Base-by-base conservation (phyloP, 371 early-diverging fungal species). In the Mucor racemosus region DNA sequence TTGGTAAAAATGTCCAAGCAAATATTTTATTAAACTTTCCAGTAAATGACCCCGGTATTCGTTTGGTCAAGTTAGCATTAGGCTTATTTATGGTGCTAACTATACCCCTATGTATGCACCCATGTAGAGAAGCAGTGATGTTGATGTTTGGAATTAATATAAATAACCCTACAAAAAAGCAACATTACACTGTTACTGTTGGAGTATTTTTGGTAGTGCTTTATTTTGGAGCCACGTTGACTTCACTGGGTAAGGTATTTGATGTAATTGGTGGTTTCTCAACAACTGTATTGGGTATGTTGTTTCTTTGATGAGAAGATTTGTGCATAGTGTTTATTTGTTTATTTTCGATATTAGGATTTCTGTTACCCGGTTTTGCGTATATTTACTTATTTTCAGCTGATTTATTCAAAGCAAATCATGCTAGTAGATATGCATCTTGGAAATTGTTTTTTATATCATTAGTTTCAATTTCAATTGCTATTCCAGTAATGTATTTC, bases 211-310 rank as follows among this genome's bases (percentile, higher is more conserved):
- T 70, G 8, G 64, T 75, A 9, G 76, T 81, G 9, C 68, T 86
- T 8, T 73, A 65, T 50, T 65, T 81, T 19, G 85, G 86, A 19
- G 76, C 79, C 17, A 79, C 81, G 0, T 44, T 86, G 14, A 71
- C 75, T 6, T 76, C 78, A 13, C 67, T 87, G 2, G 88, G 88
- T 15, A 77, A 79, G 8, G 68, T 84, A 11, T 86, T 81, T 72
- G 79, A 79, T 59, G 64, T 86, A 15, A 75, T 86, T 55, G 88
- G 88, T 44, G 86, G 86, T n/a, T 76, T 87, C 46, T 80, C 84
- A 7, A 79, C 85, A 9, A 87, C 82, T 0, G 70, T 74, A 50
- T 35, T 86, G 41, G 78, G 78, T 75, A 42, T 7, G 35, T 26
- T 44, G 26, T 0, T 38, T 38, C 4, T 9, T 50, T 21, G 26